Evolutionary conservation across 78 protist genomes (phyloP).

Genomic region (Monocercomonoides exilis): DNA sequence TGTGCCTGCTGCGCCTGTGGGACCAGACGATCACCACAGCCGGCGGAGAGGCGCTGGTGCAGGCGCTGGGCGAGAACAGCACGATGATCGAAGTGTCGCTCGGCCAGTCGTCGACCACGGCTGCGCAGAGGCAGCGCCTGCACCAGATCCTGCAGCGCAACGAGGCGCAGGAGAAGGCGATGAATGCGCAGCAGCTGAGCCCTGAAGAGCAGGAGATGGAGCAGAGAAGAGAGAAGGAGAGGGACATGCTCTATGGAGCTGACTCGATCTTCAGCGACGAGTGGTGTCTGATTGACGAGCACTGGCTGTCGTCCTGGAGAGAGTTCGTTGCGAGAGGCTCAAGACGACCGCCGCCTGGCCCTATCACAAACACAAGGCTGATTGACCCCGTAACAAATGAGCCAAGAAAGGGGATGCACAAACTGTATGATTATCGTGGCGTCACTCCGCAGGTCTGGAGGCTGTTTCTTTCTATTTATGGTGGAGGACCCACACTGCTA

Average conservation of each 20-base stretch:
- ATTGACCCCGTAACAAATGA: not conserved
- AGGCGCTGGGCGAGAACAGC: not conserved
- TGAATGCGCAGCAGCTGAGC: not conserved
- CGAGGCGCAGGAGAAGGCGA: not conserved
- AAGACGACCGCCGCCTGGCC: slow-evolving; percentile 19
- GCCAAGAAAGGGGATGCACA: slow-evolving; percentile 13
- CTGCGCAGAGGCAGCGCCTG: not conserved
- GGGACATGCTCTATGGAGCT: slow-evolving; percentile 23
- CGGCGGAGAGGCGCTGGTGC: slow-evolving; percentile 6
- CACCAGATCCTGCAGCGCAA: not conserved
- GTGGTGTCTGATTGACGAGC: slow-evolving; percentile 36
- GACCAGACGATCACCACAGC: slow-evolving; percentile 5
- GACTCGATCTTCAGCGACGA: slow-evolving; percentile 11
- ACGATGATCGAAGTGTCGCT: not conserved
- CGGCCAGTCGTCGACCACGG: not conserved
- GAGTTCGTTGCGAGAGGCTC: slow-evolving; percentile 18
- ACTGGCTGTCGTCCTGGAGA: slow-evolving; percentile 27
- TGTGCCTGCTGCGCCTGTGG: slow-evolving; percentile 12
- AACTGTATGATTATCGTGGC: slow-evolving; percentile 30
- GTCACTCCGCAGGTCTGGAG: slow-evolving; percentile 22
- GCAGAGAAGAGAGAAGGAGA: not conserved
- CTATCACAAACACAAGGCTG: slow-evolving; percentile 12
- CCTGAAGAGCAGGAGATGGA: not conserved
- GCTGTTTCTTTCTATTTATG: slow-evolving; percentile 18
- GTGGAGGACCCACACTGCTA: not conserved